A percentile compares a stretch with the other conserved stretches of the same genome.
Conservation (phyloP, 2,329 filamentous ascomycete genomes). For the Diaporthe velutina region DNA sequence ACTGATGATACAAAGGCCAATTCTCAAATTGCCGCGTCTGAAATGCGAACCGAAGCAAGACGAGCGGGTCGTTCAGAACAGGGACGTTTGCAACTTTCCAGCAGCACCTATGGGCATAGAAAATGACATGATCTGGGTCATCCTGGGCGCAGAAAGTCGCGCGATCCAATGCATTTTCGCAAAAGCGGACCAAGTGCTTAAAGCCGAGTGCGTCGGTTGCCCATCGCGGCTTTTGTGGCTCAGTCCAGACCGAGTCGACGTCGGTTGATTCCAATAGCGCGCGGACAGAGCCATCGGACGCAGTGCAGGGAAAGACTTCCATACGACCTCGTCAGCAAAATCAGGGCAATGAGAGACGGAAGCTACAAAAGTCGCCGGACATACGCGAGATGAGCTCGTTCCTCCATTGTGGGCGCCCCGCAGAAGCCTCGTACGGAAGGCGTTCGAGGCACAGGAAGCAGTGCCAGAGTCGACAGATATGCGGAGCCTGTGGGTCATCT, state of each 20-base stretch:
- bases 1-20: background rate
- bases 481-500: background rate
- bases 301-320: constrained; percentile 12
- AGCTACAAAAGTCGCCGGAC: background rate
- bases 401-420: background rate
- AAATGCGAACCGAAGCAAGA: constrained; percentile 15
- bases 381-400: background rate
- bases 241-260: background rate
- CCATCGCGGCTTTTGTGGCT: background rate
- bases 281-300: constrained; percentile 9
- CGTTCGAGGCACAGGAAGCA: constrained; percentile 22
- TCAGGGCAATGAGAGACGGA: background rate
- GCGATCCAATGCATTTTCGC: background rate
- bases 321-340: background rate
- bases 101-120: constrained; percentile 28
- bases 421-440: background rate
- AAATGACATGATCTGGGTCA: background rate
- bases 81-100: constrained; percentile 11
- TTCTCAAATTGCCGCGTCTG: constrained; percentile 17
- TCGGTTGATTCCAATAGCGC: constrained; percentile 2
- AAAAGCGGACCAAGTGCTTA: constrained; percentile 7
- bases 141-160: background rate
- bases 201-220: background rate
- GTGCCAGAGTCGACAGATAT: constrained; percentile 15
- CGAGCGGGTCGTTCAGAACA: background rate